Evolutionary conservation across 495 filamentous ascomycete species (phyloP).

Genomic region (Daldinia bambusicola): DNA sequence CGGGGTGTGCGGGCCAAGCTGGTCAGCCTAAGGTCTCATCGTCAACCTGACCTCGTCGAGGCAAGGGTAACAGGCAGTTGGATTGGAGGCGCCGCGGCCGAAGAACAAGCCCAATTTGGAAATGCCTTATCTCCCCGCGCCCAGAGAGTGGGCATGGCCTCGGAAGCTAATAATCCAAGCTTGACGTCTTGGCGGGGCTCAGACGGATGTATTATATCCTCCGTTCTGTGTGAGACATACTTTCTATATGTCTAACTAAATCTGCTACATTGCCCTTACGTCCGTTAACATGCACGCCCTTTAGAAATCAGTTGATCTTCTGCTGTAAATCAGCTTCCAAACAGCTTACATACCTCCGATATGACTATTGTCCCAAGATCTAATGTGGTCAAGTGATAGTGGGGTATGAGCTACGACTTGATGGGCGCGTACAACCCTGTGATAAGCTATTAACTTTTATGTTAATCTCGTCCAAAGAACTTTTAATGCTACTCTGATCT

Average conservation of each 20-base stretch:
- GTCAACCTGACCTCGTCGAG: constrained; percentile 31
- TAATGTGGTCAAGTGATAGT: constrained; percentile 46
- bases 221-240: constrained; percentile 22
- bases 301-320: constrained; percentile 36
- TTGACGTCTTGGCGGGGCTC: constrained; percentile 21
- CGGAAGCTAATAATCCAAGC: constrained; percentile 16
- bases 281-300: constrained; percentile 19
- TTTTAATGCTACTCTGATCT: constrained; percentile 32
- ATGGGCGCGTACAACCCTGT: constrained; percentile 46
- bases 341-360: constrained; percentile 24
- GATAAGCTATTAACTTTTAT: constrained; percentile 40
- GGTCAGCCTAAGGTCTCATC: constrained; percentile 36
- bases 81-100: constrained; percentile 18
- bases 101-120: constrained; percentile 23
- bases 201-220: constrained; percentile 16
- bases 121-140: constrained; percentile 44
- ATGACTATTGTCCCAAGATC: constrained; percentile 46
- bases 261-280: constrained; percentile 32
- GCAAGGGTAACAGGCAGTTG: constrained; percentile 18
- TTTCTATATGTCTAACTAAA: constrained; percentile 33
- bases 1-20: constrained; percentile 28
- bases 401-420: constrained; percentile 45
- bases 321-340: constrained; percentile 21
- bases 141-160: constrained; percentile 2
- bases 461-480: constrained; percentile 39